These are phyloP conservation scores for Hymenoscyphus linearis DNA, from an alignment of 2,329 filamentous ascomycete species.

Conservation along the genomic window DNA sequence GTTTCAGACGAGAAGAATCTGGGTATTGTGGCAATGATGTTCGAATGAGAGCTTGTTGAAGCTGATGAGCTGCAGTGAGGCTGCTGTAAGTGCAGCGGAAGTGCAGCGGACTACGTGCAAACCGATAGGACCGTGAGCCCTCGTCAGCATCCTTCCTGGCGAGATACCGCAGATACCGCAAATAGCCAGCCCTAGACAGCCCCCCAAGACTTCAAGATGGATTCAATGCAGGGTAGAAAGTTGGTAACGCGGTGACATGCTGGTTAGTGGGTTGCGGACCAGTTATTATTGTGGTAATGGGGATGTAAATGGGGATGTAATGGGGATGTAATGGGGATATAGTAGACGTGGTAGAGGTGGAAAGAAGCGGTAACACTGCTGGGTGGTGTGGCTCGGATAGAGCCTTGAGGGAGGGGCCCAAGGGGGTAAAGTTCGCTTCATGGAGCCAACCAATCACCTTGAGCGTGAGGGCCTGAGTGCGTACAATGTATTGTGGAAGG, in stretches of 20 bases:
- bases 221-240: constrained; percentile 2
- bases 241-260: constrained; percentile 5
- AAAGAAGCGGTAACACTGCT: not conserved
- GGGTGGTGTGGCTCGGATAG: not conserved
- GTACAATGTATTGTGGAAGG: not conserved
- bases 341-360: not conserved
- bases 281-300: not conserved
- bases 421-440: not conserved
- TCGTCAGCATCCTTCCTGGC: constrained; percentile 3
- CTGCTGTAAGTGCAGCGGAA: not conserved
- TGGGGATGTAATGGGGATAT: not conserved
- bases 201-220: not conserved
- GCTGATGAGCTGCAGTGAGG: not conserved
- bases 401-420: too few species aligned
- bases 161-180: constrained; percentile 3
- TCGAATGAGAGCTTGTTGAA: not conserved
- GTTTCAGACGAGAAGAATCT: constrained; percentile 7
- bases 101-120: not conserved
- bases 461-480: not conserved
- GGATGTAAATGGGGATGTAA: too few species aligned
- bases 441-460: not conserved
- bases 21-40: not conserved
- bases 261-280: not conserved
- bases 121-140: not conserved
- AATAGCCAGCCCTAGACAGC: constrained; percentile 5